Evolutionary conservation across 208 protist genomes (phyloP).

Genomic region (Angomonas deanei): DNA sequence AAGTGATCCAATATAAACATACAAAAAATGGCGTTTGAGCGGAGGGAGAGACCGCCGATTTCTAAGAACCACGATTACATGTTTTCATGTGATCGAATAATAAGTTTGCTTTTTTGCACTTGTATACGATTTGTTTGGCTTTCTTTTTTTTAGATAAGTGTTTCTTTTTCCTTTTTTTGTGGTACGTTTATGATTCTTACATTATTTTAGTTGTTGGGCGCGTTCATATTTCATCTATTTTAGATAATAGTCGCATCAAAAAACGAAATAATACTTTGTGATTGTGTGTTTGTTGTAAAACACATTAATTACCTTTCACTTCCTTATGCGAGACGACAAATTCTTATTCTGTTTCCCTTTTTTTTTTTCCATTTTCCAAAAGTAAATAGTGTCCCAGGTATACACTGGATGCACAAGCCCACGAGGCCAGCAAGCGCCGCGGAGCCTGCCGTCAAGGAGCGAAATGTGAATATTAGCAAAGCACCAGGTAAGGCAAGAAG

Average conservation of each 20-base stretch:
- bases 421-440: neutral
- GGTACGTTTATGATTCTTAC: constrained; percentile 5
- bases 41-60: too few species aligned
- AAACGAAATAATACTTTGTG: too few species aligned
- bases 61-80: too few species aligned
- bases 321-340: too few species aligned
- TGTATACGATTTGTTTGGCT: too few species aligned
- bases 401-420: neutral
- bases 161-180: constrained; percentile 13
- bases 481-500: neutral
- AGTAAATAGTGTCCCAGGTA: neutral
- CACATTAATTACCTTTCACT: neutral
- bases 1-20: neutral
- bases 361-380: constrained; percentile 2
- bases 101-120: too few species aligned
- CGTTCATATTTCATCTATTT: neutral
- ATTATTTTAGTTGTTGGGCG: neutral
- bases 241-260: too few species aligned
- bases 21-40: too few species aligned
- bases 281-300: neutral
- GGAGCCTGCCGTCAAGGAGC: neutral
- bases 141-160: constrained; percentile 11
- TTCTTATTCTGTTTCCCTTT: constrained; percentile 7
- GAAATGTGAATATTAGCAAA: neutral
- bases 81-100: too few species aligned